Base-by-base conservation (phyloP, 2,329 filamentous ascomycete species). In the Neonectria neomacrospora region DNA sequence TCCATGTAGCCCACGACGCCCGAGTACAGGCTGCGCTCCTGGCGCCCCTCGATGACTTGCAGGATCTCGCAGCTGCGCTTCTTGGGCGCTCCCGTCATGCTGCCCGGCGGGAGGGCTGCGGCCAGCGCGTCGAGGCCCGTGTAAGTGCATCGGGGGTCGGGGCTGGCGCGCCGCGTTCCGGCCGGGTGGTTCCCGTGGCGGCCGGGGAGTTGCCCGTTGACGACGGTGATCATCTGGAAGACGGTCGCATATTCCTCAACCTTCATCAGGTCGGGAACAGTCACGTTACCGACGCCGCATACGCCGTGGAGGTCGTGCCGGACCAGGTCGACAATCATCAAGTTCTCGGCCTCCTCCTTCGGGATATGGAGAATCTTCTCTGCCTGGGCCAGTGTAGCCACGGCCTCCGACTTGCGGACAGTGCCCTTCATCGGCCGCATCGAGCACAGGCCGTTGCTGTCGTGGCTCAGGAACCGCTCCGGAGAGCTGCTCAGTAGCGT, bases 241-340 rank as follows among this genome's bases (percentile, higher is more conserved):
- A 98, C 93, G 22, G 90, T 94, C 50, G 92, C 90, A 75, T 97
- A 96, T 75, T 97, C 94, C 78, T 97, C 94, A 1, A 98, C 91
- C 62, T 89, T 86, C 81, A 97, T 91, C 23, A 97, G 81, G 58
- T 93, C 90, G 14, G 90, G 88, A 1, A 97, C 93, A 6, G 80
- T 77, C 1, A 97, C 93, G 62, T 87, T 86, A 0, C 89, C 90
- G 1, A 91, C 86, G 5, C 92, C 92, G 64, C 91, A 93, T 9
- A 97, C 89, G n/a, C 90, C 88, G 77, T 96, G 91, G 12, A 98
- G 82, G 77, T 98, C 95, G 74, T 98, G 95, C 0, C 95, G 88
- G n/a, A 97, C 96, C 1, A 98, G 84, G 77, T 98, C 95, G 2
- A 97, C 94, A 72, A 98, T 97, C 96, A 98, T 98, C 23, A 98